Percentiles rank a stretch among this genome's conserved stretches.
Conservation (phyloP, 83 land plant genomes). For the Diphasiastrum complanatum region DNA sequence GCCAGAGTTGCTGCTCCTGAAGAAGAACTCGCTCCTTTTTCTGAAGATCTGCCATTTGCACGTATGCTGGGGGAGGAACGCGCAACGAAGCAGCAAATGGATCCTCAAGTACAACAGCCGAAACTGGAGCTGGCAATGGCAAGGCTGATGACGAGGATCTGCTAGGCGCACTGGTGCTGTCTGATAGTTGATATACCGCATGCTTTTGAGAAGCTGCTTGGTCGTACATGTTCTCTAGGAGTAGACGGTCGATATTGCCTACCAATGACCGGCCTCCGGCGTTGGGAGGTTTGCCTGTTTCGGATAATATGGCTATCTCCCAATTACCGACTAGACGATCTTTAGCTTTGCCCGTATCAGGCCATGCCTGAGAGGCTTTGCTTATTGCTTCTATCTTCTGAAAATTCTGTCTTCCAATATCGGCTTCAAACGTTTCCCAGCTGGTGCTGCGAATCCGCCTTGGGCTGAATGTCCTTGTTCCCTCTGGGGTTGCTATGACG, state of each 20-base stretch:
- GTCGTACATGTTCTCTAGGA: slow-evolving; percentile 12
- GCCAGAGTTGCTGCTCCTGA: slow-evolving; percentile 13
- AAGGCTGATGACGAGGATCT: not conserved
- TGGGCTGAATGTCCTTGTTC: too few relatives aligned
- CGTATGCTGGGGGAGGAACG: slow-evolving; percentile 9
- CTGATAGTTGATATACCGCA: not conserved
- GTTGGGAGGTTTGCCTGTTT: slow-evolving; percentile 8
- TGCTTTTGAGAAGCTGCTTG: slow-evolving; percentile 4
- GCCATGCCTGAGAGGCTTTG: too few relatives aligned
- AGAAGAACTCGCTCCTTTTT: slow-evolving; percentile 1
- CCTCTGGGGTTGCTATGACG: too few relatives aligned
- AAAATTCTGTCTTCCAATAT: too few relatives aligned
- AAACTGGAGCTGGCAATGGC: slow-evolving; percentile 5
- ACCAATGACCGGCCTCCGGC: not conserved
- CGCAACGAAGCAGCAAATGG: slow-evolving; percentile 4
- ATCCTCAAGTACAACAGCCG: not conserved
- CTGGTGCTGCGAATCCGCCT: too few relatives aligned
- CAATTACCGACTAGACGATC: too few relatives aligned
- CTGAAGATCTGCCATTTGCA: slow-evolving; percentile 11
- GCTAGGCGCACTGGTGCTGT: slow-evolving; percentile 6
- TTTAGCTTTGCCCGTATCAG: too few relatives aligned
- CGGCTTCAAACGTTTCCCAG: too few relatives aligned
- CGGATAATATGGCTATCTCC: slow-evolving; percentile 6
- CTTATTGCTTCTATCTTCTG: too few relatives aligned
- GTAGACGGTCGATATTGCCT: not conserved